A percentile compares a stretch with the other conserved stretches of the same genome.
Conservation (phyloP, 169 alveolate genomes). For the Theileria equi region DNA sequence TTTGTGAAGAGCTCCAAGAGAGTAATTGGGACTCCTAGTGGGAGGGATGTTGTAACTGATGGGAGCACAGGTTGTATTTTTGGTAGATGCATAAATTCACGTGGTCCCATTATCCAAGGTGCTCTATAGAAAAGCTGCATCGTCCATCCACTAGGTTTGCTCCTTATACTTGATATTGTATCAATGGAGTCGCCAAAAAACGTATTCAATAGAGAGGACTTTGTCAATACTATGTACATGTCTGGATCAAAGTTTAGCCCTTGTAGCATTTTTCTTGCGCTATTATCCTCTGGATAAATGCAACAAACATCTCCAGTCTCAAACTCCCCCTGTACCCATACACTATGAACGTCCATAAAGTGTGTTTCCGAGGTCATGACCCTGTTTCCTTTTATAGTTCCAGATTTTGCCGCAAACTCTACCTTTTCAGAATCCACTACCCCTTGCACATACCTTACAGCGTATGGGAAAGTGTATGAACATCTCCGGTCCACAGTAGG, state of each 20-base stretch:
- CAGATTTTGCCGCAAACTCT: not conserved
- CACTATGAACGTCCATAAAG: conserved; percentile 28
- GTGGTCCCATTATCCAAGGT: too few relatives aligned
- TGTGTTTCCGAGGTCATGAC: conserved; percentile 38
- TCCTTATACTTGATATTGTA: too few relatives aligned
- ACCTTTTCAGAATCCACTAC: too few relatives aligned
- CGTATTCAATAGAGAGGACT: not conserved
- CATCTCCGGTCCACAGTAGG: too few relatives aligned
- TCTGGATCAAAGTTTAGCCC: conserved; percentile 29
- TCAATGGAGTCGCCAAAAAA: not conserved
- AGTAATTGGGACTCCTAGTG: conserved; percentile 22
- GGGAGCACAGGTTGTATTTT: too few relatives aligned
- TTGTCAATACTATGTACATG: not conserved
- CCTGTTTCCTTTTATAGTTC: conserved; percentile 29
- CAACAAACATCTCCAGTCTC: conserved; percentile 48
- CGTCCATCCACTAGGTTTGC: too few relatives aligned
- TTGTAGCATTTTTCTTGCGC: conserved; percentile 8
- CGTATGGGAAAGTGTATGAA: too few relatives aligned
- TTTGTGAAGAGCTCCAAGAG: conserved; percentile 22
- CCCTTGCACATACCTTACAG: too few relatives aligned
- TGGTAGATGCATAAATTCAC: too few relatives aligned
- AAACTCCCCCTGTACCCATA: conserved; percentile 20
- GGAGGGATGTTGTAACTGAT: too few relatives aligned
- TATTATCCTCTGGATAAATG: conserved; percentile 32
- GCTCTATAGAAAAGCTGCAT: too few relatives aligned